phyloP scores from a whole-genome alignment of 1,139 yeast species.

The Candida sojae region DNA sequence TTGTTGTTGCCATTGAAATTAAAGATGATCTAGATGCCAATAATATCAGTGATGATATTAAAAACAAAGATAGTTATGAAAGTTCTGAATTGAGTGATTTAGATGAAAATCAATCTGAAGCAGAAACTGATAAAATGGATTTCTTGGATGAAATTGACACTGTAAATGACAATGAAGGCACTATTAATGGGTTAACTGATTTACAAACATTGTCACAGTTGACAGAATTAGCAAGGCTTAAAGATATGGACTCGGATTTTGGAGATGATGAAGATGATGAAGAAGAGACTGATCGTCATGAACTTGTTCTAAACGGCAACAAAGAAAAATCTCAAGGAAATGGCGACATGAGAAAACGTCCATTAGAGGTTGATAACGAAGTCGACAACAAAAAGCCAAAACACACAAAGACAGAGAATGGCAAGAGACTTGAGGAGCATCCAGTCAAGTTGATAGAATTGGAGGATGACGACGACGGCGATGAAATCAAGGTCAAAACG shows the following conservation, averaged over 20 bases:
- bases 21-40: neutral
- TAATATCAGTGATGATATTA: constrained; percentile 1
- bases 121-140: constrained; percentile 79
- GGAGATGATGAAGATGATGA: constrained; percentile 16
- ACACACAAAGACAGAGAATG: constrained; percentile 8
- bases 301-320: neutral
- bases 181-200: constrained; percentile 28
- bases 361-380: constrained; percentile 2
- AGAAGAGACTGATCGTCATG: constrained; percentile 4
- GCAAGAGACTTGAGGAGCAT: constrained; percentile 17
- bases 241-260: constrained; percentile 33
- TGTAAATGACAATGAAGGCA: constrained; percentile 11
- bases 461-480: constrained; percentile 22
- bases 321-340: constrained; percentile 7
- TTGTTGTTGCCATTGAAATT: neutral
- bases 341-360: constrained; percentile 1
- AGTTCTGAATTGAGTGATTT: constrained; percentile 56
- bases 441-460: constrained; percentile 19
- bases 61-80: constrained; percentile 30
- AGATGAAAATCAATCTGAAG: constrained; percentile 71
- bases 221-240: constrained; percentile 44
- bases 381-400: constrained; percentile 9
- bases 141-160: constrained; percentile 35
- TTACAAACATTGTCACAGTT: constrained; percentile 40
- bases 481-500: constrained; percentile 23